phyloP scores from a whole-genome alignment of 805 yeast genomes.

The Candida suzukii region DNA sequence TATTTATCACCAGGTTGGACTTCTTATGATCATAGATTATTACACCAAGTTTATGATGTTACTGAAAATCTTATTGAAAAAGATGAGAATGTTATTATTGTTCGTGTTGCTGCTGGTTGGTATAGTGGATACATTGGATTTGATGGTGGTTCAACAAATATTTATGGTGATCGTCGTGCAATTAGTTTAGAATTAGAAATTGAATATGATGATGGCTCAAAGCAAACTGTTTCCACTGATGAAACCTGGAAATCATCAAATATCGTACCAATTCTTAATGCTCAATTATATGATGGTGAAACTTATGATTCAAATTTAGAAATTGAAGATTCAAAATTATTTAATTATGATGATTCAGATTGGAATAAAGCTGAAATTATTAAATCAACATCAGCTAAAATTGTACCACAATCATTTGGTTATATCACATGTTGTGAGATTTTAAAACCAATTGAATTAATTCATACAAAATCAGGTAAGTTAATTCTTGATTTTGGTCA shows the following conservation, averaged over 20 bases:
- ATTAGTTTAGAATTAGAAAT: slow-evolving; percentile 13
- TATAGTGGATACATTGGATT: slow-evolving; percentile 18
- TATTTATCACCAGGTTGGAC: slow-evolving; percentile 21
- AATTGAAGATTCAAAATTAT: slow-evolving; percentile 10
- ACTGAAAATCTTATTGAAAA: slow-evolving; percentile 4
- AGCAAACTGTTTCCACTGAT: slow-evolving; percentile 10
- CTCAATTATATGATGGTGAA: slow-evolving; percentile 21
- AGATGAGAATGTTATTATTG: slow-evolving; percentile 12
- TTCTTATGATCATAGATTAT: slow-evolving; percentile 14
- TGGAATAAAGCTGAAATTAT: slow-evolving; percentile 7
- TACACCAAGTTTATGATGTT: slow-evolving; percentile 17
- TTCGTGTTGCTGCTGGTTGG: slow-evolving; percentile 21
- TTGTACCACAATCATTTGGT: slow-evolving; percentile 10
- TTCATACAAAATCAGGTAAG: slow-evolving; percentile 14
- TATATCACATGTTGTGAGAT: slow-evolving; percentile 8
- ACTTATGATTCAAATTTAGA: slow-evolving; percentile 16
- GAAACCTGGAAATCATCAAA: slow-evolving; percentile 10
- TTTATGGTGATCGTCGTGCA: slow-evolving; percentile 15
- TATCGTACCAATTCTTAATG: slow-evolving; percentile 14
- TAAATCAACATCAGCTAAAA: slow-evolving; percentile 1
- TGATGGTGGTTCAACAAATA: slow-evolving; percentile 15
- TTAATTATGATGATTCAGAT: slow-evolving; percentile 2
- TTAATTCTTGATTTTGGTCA: slow-evolving; percentile 19
- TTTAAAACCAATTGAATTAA: slow-evolving; percentile 9
- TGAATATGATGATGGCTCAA: slow-evolving; percentile 10